Evolutionary conservation across 352 stramenopile genomes (phyloP).

Genomic region (Phytophthora tentaculata): DNA sequence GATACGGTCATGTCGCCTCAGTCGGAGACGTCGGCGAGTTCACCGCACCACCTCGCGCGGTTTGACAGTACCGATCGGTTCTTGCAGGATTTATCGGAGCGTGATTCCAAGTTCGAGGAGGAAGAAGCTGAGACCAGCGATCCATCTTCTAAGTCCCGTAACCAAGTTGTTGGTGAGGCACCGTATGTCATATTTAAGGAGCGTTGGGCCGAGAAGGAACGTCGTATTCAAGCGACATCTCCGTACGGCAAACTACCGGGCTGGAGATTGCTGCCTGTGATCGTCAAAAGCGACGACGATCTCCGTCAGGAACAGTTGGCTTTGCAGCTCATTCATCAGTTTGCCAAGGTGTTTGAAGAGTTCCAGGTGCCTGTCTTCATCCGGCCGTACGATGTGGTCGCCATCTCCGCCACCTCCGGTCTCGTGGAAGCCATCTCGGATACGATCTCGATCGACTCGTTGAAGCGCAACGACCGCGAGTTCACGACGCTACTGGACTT

Average conservation of each 20-base stretch:
- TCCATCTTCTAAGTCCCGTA: constrained; percentile 28
- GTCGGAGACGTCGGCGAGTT: constrained; percentile 64
- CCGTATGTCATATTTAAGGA: constrained; percentile 94
- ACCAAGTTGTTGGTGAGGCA: constrained; percentile 35
- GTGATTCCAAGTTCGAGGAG: constrained; percentile 75
- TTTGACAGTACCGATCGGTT: constrained; percentile 84
- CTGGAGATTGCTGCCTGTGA: constrained; percentile 94
- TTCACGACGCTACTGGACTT: constrained; percentile 94
- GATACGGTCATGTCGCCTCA: constrained; percentile 60
- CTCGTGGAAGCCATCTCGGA: constrained; percentile 97
- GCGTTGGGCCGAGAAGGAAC: constrained; percentile 94
- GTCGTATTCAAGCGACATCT: constrained; percentile 88
- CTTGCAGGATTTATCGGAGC: constrained; percentile 68
- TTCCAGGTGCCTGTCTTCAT: constrained; percentile 95
- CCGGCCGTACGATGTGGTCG: constrained; percentile 96
- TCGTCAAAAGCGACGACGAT: constrained; percentile 99
- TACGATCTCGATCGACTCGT: constrained; percentile 97
- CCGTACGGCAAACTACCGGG: constrained; percentile 82
- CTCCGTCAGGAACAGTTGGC: constrained; percentile 97
- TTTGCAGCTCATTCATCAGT: constrained; percentile 95
- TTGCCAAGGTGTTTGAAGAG: constrained; percentile 95
- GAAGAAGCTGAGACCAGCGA: constrained; percentile 42
- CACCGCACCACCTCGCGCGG: constrained; percentile 58
- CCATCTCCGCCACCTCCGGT: constrained; percentile 92
- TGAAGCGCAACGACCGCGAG: constrained; percentile 96